These are phyloP conservation scores for Luvunga scandens DNA, from an alignment of 345 rosid species.

Conservation along the genomic window DNA sequence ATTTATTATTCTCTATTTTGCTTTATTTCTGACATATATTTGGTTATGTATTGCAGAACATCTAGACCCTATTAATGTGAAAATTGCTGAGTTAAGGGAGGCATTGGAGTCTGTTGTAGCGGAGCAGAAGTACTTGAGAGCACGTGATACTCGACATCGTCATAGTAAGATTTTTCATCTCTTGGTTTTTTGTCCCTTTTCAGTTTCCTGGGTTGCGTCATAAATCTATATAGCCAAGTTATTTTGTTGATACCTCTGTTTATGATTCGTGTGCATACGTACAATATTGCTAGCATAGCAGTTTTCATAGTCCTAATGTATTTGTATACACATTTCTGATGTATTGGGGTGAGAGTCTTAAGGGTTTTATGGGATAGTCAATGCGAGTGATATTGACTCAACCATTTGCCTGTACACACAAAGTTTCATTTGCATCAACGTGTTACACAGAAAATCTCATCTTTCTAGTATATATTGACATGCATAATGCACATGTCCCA, in stretches of 20 bases:
- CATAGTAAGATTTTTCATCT: constrained; percentile 55
- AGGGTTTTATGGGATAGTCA: not conserved
- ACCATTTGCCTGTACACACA: not conserved
- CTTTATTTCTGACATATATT: not conserved
- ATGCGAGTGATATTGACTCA: not conserved
- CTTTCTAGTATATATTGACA: not conserved
- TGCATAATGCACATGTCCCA: not conserved
- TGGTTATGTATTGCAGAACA: constrained; percentile 52
- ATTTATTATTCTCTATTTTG: not conserved
- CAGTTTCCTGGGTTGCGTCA: not conserved
- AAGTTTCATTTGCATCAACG: not conserved
- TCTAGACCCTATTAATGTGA: constrained; percentile 87
- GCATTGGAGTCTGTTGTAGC: constrained; percentile 86
- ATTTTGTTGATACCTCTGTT: not conserved
- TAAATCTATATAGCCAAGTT: not conserved
- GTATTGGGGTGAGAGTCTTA: not conserved
- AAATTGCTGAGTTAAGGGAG: constrained; percentile 93
- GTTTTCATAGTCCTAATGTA: not conserved
- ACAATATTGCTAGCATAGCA: too few relatives aligned
- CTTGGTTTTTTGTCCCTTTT: not conserved
- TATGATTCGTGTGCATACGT: not conserved
- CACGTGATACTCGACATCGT: constrained; percentile 91
- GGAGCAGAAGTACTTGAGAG: constrained; percentile 93
- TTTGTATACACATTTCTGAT: not conserved
- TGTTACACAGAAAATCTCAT: not conserved